phyloP scores from a whole-genome alignment of 1,139 yeast species.

The Geotrichum restrictum region DNA sequence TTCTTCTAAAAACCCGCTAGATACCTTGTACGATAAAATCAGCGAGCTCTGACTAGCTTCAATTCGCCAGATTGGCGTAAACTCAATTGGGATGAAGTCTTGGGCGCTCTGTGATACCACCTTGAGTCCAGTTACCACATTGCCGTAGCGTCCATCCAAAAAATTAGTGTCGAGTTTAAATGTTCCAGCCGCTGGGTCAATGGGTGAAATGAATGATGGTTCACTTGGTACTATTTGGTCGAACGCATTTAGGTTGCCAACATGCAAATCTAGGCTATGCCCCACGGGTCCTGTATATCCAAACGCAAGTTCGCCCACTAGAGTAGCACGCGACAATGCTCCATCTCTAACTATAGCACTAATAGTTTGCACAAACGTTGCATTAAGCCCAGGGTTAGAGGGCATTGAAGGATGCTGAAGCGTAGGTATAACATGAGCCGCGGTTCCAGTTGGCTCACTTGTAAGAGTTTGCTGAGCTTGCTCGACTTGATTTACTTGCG shows the following conservation, averaged over 20 bases:
- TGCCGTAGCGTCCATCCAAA: constrained; percentile 14
- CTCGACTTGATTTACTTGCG: too few species aligned
- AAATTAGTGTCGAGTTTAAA: constrained; percentile 24
- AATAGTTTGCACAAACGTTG: constrained; percentile 74
- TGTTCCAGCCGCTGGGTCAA: constrained; percentile 22
- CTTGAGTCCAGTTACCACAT: constrained; percentile 61
- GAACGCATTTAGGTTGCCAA: constrained; percentile 21
- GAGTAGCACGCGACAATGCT: constrained; percentile 51
- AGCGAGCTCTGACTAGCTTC: constrained; percentile 81
- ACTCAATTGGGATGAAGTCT: constrained; percentile 53
- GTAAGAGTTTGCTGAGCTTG: too few species aligned
- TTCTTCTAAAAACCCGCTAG: constrained; percentile 47
- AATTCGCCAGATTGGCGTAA: constrained; percentile 83
- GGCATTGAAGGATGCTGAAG: constrained; percentile 48
- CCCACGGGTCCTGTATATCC: constrained; percentile 45
- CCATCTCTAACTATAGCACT: constrained; percentile 73
- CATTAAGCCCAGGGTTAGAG: constrained; percentile 57
- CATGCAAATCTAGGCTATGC: constrained; percentile 10
- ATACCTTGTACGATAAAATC: constrained; percentile 63
- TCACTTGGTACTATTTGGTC: constrained; percentile 28
- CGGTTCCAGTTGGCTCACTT: neutral
- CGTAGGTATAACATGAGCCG: neutral
- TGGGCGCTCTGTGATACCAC: constrained; percentile 47
- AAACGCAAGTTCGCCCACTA: constrained; percentile 77
- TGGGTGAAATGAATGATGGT: constrained; percentile 21